Evolutionary conservation across 2,329 filamentous ascomycete species (phyloP).

Genomic region (Cercospora sp.): DNA sequence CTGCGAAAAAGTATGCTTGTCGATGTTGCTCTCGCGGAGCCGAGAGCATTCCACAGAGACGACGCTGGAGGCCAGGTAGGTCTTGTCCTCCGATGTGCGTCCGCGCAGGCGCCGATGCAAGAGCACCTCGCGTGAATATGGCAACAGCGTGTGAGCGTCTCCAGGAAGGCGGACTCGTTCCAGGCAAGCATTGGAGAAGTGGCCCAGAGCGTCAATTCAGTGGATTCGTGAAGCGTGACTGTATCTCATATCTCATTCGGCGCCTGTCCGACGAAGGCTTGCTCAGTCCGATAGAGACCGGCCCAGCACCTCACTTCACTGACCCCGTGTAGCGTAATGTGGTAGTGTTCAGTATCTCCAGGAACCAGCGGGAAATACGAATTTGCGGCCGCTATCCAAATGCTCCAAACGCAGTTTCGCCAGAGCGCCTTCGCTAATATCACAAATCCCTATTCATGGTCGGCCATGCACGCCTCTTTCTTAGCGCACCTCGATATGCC

Average conservation of each 20-base stretch:
- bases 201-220: not conserved
- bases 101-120: not conserved
- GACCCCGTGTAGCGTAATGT: not conserved
- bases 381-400: not conserved
- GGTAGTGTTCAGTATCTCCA: not conserved
- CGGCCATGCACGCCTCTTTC: not conserved
- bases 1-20: not conserved
- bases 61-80: not conserved
- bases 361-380: not conserved
- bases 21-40: not conserved
- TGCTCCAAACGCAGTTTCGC: not conserved
- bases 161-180: not conserved
- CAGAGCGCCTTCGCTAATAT: constrained; percentile 25
- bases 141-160: not conserved
- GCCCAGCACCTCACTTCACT: not conserved
- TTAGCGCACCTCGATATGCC: not conserved
- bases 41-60: not conserved
- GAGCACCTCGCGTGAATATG: not conserved
- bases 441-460: not conserved
- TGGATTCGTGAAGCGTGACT: not conserved
- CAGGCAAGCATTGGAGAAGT: not conserved
- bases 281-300: not conserved
- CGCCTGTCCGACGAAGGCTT: not conserved
- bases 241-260: not conserved
- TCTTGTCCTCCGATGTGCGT: not conserved